Conservation (phyloP, 2,329 filamentous ascomycete species). For the Zasmidium cellare region DNA sequence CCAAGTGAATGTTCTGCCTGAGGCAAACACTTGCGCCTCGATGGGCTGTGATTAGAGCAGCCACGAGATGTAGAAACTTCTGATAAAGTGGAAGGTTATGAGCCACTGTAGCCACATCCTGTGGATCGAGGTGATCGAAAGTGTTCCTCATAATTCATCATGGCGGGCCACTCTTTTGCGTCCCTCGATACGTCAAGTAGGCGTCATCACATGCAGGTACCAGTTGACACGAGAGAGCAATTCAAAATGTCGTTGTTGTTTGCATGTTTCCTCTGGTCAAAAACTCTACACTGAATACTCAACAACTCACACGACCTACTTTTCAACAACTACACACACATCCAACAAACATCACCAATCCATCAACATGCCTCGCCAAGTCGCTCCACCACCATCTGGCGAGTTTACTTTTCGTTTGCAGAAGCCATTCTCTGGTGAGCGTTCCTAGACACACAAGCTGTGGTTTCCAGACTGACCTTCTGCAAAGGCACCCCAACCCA, state of each 20-base stretch:
- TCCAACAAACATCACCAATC: not conserved
- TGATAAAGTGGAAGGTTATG: too few relatives aligned
- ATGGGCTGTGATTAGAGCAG: not conserved
- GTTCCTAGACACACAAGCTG: not conserved
- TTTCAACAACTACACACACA: not conserved
- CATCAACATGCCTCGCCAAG: slow-evolving; percentile 35
- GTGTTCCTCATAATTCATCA: too few relatives aligned
- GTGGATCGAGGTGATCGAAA: too few relatives aligned
- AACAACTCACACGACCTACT: too few relatives aligned
- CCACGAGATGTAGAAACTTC: too few relatives aligned
- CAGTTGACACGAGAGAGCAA: not conserved
- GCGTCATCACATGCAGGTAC: slow-evolving; percentile 1
- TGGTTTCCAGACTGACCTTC: not conserved
- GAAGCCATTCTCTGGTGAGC: slow-evolving; percentile 37
- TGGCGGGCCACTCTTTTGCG: too few relatives aligned
- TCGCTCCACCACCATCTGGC: slow-evolving; percentile 38
- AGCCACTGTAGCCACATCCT: too few relatives aligned
- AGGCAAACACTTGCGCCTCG: not conserved
- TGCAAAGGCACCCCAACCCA: slow-evolving; percentile 32
- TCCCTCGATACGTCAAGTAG: not conserved
- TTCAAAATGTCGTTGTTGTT: too few relatives aligned
- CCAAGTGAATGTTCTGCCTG: not conserved
- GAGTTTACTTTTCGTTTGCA: slow-evolving; percentile 35
- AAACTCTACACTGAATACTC: too few relatives aligned
- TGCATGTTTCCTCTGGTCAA: too few relatives aligned